Evolutionary conservation across 106 monocot genomes (phyloP).

Genomic region (Dendrobium huoshanense): DNA sequence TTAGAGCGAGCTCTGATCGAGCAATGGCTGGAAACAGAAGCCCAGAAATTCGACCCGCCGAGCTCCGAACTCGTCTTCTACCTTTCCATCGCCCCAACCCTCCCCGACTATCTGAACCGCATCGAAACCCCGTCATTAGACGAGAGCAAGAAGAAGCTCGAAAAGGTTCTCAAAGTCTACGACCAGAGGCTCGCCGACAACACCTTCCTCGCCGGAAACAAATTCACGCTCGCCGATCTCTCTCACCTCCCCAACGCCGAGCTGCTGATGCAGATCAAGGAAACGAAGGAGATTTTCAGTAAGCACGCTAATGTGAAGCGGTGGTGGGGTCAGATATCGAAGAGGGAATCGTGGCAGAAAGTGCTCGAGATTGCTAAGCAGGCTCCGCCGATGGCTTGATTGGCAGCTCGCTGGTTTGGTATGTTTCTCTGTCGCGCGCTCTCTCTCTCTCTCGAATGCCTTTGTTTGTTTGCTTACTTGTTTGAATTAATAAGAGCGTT

Average conservation of each 20-base stretch:
- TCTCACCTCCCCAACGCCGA: constrained; percentile 60
- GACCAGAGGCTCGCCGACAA: constrained; percentile 30
- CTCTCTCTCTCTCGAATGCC: neutral
- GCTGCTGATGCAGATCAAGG: constrained; percentile 17
- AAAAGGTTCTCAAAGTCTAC: constrained; percentile 37
- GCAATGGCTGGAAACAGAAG: constrained; percentile 50
- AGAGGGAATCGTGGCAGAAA: constrained; percentile 48
- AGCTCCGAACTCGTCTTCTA: constrained; percentile 40
- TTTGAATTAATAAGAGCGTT: neutral
- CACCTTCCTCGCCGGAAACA: constrained; percentile 39
- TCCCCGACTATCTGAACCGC: neutral
- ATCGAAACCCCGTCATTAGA: constrained; percentile 8
- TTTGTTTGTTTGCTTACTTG: neutral
- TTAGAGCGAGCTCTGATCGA: constrained; percentile 40
- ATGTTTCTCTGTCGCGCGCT: neutral
- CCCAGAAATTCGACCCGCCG: constrained; percentile 31
- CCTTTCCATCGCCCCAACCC: constrained; percentile 23
- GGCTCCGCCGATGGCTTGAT: constrained; percentile 14
- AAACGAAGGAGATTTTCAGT: constrained; percentile 15
- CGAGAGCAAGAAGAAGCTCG: constrained; percentile 25
- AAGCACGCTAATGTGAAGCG: constrained; percentile 30
- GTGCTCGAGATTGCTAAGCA: constrained; percentile 36
- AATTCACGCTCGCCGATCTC: constrained; percentile 58
- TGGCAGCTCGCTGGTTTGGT: neutral
- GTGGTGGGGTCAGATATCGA: constrained; percentile 60